Evolutionary conservation across 495 filamentous ascomycete genomes (phyloP).

Genomic region (Daldinia loculata): DNA sequence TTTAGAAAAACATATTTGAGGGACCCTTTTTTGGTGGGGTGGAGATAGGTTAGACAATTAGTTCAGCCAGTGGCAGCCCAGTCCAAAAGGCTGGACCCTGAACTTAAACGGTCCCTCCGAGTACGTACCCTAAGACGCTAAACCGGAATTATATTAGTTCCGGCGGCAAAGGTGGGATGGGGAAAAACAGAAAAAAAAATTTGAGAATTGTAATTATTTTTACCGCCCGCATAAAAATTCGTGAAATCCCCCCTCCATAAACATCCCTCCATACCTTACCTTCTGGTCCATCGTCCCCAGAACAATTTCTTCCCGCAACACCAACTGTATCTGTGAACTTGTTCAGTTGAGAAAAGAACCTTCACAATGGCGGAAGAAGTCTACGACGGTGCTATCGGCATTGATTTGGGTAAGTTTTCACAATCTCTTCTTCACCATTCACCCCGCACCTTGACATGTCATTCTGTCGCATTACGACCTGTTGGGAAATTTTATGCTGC

Average conservation of each 20-base stretch:
- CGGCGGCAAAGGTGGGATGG: constrained; percentile 25
- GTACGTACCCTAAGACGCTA: constrained; percentile 24
- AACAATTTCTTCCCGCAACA: constrained; percentile 24
- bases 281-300: constrained; percentile 23
- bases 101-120: neutral
- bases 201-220: constrained; percentile 28
- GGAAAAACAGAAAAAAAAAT: constrained; percentile 36
- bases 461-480: constrained; percentile 19
- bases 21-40: constrained; percentile 10
- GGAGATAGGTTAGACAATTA: neutral
- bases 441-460: neutral
- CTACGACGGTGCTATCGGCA: constrained; percentile 99
- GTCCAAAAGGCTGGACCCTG: constrained; percentile 24
- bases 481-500: constrained; percentile 18
- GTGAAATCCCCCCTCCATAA: constrained; percentile 33
- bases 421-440: constrained; percentile 1
- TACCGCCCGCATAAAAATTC: constrained; percentile 43
- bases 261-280: constrained; percentile 30
- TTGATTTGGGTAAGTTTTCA: constrained; percentile 87
- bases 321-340: constrained; percentile 17
- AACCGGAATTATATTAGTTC: constrained; percentile 39
- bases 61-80: neutral
- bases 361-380: constrained; percentile 88
- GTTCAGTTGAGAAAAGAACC: constrained; percentile 29
- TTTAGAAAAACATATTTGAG: neutral